Percentiles rank a stretch among this genome's conserved stretches.
Evolutionary conservation across 805 yeast species (phyloP).

Genomic region (Metschnikowia corniflorae): DNA sequence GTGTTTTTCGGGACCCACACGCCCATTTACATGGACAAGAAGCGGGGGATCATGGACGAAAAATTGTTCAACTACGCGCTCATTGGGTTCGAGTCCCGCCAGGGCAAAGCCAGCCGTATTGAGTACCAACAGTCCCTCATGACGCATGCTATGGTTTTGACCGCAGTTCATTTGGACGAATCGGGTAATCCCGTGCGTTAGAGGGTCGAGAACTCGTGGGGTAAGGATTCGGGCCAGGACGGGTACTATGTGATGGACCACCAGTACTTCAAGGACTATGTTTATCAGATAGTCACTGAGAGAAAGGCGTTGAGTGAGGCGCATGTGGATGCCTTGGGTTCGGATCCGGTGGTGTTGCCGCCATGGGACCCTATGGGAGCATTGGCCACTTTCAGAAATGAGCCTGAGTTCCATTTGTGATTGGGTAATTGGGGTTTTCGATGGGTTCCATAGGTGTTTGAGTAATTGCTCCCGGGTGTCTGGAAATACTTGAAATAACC

Average conservation of each 20-base stretch:
- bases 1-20: conserved; percentile 22
- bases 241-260: conserved; percentile 73
- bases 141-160: conserved; percentile 23
- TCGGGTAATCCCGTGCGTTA: conserved; percentile 60
- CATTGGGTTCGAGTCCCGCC: conserved; percentile 15
- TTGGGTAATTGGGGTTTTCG: no score
- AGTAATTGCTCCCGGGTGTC: no score
- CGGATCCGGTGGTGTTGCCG: conserved; percentile 50
- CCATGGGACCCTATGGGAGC: conserved; percentile 84
- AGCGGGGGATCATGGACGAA: conserved; percentile 21
- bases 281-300: conserved; percentile 61
- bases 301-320: conserved; percentile 19
- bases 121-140: conserved; percentile 20
- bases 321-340: conserved; percentile 38
- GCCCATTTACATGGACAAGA: conserved; percentile 22
- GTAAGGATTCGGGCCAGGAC: conserved; percentile 60
- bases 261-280: conserved; percentile 69
- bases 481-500: no score
- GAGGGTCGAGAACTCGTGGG: conserved; percentile 79
- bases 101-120: conserved; percentile 19
- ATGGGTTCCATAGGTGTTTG: no score
- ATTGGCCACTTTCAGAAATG: conserved; percentile 38
- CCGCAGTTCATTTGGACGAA: conserved; percentile 20
- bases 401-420: neutral
- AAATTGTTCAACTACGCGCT: conserved; percentile 17